Percentiles rank a stretch among this genome's conserved stretches.
phyloP scores from a whole-genome alignment of 805 yeast species.

The Pichia ethanolica region DNA sequence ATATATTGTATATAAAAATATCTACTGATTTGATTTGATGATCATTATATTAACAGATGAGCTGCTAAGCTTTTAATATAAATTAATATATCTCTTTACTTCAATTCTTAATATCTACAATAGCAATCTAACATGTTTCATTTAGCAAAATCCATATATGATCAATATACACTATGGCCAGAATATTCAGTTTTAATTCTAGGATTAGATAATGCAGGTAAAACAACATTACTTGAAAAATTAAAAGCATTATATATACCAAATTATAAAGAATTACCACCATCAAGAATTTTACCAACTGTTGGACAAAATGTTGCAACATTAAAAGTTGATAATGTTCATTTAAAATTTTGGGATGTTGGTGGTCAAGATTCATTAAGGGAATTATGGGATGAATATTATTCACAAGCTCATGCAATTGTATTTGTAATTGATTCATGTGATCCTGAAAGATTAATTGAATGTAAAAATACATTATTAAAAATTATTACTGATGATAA shows the following conservation, averaged over 20 bases:
- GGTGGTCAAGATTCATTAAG: constrained; percentile 92
- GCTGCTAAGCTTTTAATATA: too few relatives aligned
- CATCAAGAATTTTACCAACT: constrained; percentile 75
- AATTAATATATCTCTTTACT: too few relatives aligned
- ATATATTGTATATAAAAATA: too few relatives aligned
- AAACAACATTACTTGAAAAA: constrained; percentile 72
- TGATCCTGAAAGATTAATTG: constrained; percentile 74
- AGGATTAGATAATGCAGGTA: constrained; percentile 95
- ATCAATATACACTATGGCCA: constrained; percentile 49
- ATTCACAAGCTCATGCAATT: constrained; percentile 79
- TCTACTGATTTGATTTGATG: too few relatives aligned
- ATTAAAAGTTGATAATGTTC: constrained; percentile 31
- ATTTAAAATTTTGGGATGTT: constrained; percentile 87
- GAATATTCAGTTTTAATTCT: constrained; percentile 74
- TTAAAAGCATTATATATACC: constrained; percentile 48
- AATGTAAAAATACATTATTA: constrained; percentile 62
- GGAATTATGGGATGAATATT: constrained; percentile 82
- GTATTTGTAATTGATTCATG: constrained; percentile 90
- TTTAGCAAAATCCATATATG: constrained; percentile 53
- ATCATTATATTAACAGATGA: too few relatives aligned
- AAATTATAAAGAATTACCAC: constrained; percentile 37
- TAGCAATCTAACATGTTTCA: constrained; percentile 64
- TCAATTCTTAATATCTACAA: too few relatives aligned
- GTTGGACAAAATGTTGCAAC: constrained; percentile 83
- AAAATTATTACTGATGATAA: constrained; percentile 53